Base-by-base conservation (phyloP, 495 filamentous ascomycete genomes). In the Annulohypoxylon moriforme region DNA sequence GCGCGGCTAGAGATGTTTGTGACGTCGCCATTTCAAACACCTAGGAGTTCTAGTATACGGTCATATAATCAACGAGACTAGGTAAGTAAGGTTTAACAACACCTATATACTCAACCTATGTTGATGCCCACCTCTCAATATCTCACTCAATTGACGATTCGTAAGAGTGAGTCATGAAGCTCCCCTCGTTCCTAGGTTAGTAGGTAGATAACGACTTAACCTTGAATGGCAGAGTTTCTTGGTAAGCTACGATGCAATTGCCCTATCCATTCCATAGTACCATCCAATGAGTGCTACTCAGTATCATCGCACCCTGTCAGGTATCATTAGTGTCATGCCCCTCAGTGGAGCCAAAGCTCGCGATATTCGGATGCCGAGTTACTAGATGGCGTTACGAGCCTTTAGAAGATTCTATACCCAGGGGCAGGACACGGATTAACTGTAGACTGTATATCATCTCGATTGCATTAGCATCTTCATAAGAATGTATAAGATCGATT, bases 1-100 rank as follows among this genome's bases (percentile, higher is more conserved):
- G 65, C 5, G 70, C 27, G 10, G 63, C 52, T 31, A 44, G 63
- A 18, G 50, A 69, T 8, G 58, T 40, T 36, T 67, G 60, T 29
- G 67, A 58, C 24, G 70, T 57, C 10, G 59, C 49, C 70, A 73
- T 76, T 33, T 33, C 25, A 47, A 44, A 2, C 6, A 29, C 27
- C 27, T 29, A 29, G 42, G 60, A 7, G 14, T 33, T 34, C 1
- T 18, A 6, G 16, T 20, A 18, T 33, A n/a, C 33, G 31, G 44
- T 50, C 10, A 10, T 50, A 52, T 29, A 13, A n/a, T 27, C 47
- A 20, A 49, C 1, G 5, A 49, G 20, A 25, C 10, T 44, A 13
- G 20, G 4, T 25, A 25, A 10, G 46, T n/a, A n/a, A n/a, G n/a
- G n/a, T 2, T 25, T 25, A 25, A 22, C 20, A 25, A 7, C 0